Evolutionary conservation across 441 rosid genomes (phyloP).

Genomic region (Erodium chrysanthum): DNA sequence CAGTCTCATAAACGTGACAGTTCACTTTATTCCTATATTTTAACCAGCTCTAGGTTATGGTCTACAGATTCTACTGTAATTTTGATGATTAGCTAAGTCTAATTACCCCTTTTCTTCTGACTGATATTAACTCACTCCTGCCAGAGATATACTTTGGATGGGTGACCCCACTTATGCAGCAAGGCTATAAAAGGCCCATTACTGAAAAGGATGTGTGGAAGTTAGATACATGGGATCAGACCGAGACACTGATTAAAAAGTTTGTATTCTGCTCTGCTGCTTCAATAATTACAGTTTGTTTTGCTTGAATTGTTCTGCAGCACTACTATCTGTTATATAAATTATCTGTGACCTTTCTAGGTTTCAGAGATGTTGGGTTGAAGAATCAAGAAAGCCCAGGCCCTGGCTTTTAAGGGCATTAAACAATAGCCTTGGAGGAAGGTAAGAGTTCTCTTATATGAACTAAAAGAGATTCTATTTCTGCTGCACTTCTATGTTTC

Average conservation of each 20-base stretch:
- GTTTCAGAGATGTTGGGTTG: conserved; percentile 79
- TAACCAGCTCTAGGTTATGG: conserved; percentile 6
- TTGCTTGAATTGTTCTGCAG: background rate
- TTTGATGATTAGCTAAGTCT: conserved; percentile 4
- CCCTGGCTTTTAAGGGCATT: conserved; percentile 94
- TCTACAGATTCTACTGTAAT: background rate
- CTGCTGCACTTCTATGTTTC: background rate
- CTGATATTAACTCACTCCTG: conserved; percentile 7
- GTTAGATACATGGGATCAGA: conserved; percentile 83
- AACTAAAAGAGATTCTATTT: background rate
- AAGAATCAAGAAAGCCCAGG: conserved; percentile 59
- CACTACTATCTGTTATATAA: background rate
- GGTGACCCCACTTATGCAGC: conserved; percentile 90
- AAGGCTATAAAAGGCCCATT: conserved; percentile 79
- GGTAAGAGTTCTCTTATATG: conserved; percentile 31
- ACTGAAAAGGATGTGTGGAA: conserved; percentile 95
- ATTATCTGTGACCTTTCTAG: conserved; percentile 28
- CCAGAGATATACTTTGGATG: conserved; percentile 63
- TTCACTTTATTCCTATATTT: background rate
- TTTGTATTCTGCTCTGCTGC: conserved; percentile 20
- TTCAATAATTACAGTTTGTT: background rate
- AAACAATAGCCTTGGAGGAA: conserved; percentile 76
- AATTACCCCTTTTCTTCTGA: background rate
- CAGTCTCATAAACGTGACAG: background rate
- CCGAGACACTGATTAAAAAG: conserved; percentile 67